Evolutionary conservation across 345 rosid genomes (phyloP), one percentile per base, ranked within the genome.

Genomic region (Aquilaria malaccensis): DNA sequence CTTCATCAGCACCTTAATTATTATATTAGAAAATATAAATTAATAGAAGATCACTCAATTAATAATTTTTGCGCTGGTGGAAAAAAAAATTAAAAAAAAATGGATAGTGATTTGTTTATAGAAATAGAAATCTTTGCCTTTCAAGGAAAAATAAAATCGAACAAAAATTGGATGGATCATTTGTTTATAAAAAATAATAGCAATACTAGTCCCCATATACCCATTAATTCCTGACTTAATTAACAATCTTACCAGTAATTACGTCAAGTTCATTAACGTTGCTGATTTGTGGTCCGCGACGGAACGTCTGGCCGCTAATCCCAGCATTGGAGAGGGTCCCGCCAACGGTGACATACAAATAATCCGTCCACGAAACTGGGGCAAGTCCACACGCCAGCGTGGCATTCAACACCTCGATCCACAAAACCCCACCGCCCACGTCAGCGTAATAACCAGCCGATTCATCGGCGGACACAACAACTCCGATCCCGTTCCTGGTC

Each of bases 311-410:
- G 15, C 99, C 99, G 10, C 99, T 77, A 11, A 94, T 94, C 62
- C 99, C 99, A 5, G 89, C 97, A 56, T 94, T 90, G 10, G 97
- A 88, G 46, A 94, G 91, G 2, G 99, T 94, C 33, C 99, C 99
- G 2, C 97, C 99, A 2, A 90, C 91, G 33, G 81, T 88, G 11
- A 94, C 80, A 71, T 90, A 78, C 81, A 94, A 67, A 58, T 86
- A 94, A 60, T 94, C 99, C 2, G 99, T 86, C 87, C 88, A 94
- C 11, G 96, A 76, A 45, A 74, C 76, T 32, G 99, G 96, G 41
- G 96, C 70, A 55, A 90, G 70, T 32, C 96, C 97, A 58, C 64
- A 70, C 55, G 62, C 50, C 53, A 74, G 3, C 10, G 89, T 66
- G 30, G 68, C 81, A 30, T 69, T 61, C 47, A 94, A 30, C 67